Percentiles rank a stretch among this genome's conserved stretches.
Conservation (phyloP, 768 basidiomycete genomes). For the Russula sp. region DNA sequence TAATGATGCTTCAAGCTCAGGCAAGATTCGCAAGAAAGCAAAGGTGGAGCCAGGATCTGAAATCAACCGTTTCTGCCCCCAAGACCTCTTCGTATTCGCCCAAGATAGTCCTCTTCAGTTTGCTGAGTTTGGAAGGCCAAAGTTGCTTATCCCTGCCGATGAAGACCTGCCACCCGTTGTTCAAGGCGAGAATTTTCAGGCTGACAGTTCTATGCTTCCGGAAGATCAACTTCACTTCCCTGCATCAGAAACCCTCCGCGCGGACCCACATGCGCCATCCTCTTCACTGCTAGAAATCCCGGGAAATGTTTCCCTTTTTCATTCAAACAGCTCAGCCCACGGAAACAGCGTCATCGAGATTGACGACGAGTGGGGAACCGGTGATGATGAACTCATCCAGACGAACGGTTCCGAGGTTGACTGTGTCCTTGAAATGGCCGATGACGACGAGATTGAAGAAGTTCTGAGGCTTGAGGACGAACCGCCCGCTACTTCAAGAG, state of each 20-base stretch:
- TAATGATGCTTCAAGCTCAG: neutral
- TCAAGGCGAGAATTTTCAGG: neutral
- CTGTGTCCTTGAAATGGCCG: slow-evolving; percentile 19
- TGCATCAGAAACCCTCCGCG: neutral
- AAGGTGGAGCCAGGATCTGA: slow-evolving; percentile 1
- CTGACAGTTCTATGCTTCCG: neutral
- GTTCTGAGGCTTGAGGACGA: slow-evolving; percentile 27
- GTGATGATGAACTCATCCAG: slow-evolving; percentile 57
- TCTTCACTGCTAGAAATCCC: neutral
- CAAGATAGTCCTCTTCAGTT: neutral
- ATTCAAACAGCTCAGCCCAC: neutral
- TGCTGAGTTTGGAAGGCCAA: slow-evolving; percentile 17
- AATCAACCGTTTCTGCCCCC: neutral
- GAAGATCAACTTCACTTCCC: neutral
- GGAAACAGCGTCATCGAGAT: slow-evolving; percentile 14
- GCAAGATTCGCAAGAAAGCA: neutral
- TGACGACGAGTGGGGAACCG: slow-evolving; percentile 60
- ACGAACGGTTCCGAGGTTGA: slow-evolving; percentile 30
- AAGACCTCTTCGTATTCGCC: neutral
- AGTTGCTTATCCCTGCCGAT: neutral
- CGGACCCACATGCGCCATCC: neutral
- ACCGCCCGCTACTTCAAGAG: neutral
- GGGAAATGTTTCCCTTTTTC: neutral
- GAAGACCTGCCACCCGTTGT: neutral
- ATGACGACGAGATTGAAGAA: slow-evolving; percentile 30